Evolutionary conservation across 2,329 filamentous ascomycete genomes (phyloP).

Genomic region (Penicillium sumatraense): DNA sequence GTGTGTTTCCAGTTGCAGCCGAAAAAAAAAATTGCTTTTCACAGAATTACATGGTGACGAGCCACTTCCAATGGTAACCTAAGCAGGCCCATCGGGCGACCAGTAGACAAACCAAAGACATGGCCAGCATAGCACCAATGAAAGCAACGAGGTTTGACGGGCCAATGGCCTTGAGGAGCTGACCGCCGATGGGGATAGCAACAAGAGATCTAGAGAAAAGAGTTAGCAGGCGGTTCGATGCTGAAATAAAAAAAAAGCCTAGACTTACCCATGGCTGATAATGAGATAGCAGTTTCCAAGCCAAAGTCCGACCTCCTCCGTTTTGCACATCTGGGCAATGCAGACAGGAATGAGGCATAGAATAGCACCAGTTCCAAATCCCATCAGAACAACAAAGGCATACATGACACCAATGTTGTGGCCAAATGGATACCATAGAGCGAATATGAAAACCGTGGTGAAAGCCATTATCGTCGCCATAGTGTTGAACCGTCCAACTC

Average conservation of each 20-base stretch:
- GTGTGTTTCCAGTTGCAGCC: not conserved
- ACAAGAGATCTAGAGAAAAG: not conserved
- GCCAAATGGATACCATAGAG: conserved; percentile 9
- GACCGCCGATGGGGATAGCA: conserved; percentile 4
- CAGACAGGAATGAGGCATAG: conserved; percentile 7
- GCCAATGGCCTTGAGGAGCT: conserved; percentile 4
- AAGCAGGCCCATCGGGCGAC: conserved; percentile 5
- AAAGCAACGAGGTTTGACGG: conserved; percentile 4
- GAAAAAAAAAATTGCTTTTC: not conserved
- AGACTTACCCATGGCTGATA: conserved; percentile 6
- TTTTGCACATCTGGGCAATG: conserved; percentile 11
- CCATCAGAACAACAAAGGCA: not conserved
- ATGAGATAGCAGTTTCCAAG: conserved; percentile 7
- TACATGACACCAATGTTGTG: conserved; percentile 4
- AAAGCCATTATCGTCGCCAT: not conserved
- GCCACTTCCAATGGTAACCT: conserved; percentile 4
- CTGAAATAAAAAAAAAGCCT: not conserved
- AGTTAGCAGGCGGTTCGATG: not conserved
- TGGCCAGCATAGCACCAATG: conserved; percentile 1
- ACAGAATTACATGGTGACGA: not conserved
- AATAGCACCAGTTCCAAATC: conserved; percentile 8
- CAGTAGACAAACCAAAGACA: not conserved
- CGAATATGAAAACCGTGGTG: conserved; percentile 1
- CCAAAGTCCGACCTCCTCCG: conserved; percentile 10
- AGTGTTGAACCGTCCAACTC: conserved; percentile 7